phyloP scores from a whole-genome alignment of 2,329 filamentous ascomycete species.

The Neopestalotiopsis sp. region DNA sequence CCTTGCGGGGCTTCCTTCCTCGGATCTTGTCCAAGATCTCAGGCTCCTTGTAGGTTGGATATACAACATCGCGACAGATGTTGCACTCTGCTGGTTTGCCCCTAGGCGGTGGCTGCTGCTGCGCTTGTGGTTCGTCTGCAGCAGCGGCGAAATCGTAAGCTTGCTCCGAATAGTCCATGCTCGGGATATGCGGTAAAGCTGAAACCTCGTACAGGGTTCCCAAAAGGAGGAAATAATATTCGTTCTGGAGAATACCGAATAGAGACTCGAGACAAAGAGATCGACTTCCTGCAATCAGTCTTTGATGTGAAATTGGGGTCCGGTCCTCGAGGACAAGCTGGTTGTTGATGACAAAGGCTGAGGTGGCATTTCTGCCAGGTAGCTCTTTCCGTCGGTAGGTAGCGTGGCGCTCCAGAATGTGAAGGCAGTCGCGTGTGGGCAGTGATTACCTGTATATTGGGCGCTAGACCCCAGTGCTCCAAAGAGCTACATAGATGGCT shows the following conservation, averaged over 20 bases:
- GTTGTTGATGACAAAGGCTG: not conserved
- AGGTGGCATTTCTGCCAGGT: not conserved
- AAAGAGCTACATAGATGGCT: not conserved
- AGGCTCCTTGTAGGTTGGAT: conserved; percentile 49
- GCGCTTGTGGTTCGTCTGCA: not conserved
- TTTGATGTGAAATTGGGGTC: not conserved
- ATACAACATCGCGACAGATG: conserved; percentile 79
- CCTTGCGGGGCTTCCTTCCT: conserved; percentile 26
- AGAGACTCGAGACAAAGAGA: not conserved
- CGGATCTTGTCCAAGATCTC: conserved; percentile 34
- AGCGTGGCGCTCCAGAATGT: not conserved
- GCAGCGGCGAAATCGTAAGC: not conserved
- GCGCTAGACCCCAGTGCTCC: not conserved
- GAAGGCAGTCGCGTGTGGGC: not conserved
- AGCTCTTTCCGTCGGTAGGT: not conserved
- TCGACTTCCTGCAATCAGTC: not conserved
- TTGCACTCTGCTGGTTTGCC: conserved; percentile 63
- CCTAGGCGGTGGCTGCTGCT: not conserved
- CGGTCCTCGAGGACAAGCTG: not conserved
- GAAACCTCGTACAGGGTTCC: not conserved
- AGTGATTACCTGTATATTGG: not conserved
- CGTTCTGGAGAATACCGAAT: too few relatives aligned
- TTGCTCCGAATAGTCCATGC: not conserved
- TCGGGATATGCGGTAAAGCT: not conserved
- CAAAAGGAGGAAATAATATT: not conserved